These are phyloP conservation scores for Cucurbitaria berberidis DNA, from an alignment of 2,329 filamentous ascomycete species.

Conservation along the genomic window DNA sequence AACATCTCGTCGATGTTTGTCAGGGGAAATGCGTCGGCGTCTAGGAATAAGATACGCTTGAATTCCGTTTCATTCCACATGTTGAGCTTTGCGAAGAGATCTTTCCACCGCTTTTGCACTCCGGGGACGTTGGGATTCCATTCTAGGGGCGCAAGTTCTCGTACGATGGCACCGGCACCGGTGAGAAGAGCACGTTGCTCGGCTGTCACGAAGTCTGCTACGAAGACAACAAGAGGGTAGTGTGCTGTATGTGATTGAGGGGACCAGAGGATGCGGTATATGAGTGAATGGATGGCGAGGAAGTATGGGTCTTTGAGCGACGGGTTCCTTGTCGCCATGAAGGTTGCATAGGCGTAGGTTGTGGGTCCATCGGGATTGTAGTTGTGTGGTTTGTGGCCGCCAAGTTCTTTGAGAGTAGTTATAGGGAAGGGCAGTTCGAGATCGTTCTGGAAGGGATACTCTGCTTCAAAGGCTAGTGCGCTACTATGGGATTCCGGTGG, in stretches of 20 bases:
- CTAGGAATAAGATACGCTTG: slow-evolving; percentile 39
- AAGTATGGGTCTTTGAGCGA: slow-evolving; percentile 46
- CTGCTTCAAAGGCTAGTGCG: slow-evolving; percentile 20
- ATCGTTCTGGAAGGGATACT: slow-evolving; percentile 37
- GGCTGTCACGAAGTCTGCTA: slow-evolving; percentile 39
- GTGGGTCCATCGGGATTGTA: slow-evolving; percentile 22
- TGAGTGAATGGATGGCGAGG: slow-evolving; percentile 41
- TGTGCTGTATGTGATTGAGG: slow-evolving; percentile 30
- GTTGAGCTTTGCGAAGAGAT: slow-evolving; percentile 46
- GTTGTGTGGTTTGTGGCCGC: slow-evolving; percentile 30
- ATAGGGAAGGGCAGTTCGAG: slow-evolving; percentile 32
- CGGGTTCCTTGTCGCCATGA: slow-evolving; percentile 39
- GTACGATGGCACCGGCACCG: slow-evolving; percentile 42
- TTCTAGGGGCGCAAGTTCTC: slow-evolving; percentile 35
- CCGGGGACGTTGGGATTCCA: slow-evolving; percentile 35
- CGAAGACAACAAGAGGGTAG: slow-evolving; percentile 43
- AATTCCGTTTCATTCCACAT: slow-evolving; percentile 46
- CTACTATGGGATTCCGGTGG: background rate
- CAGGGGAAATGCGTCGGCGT: slow-evolving; percentile 44
- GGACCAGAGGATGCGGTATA: slow-evolving; percentile 44
- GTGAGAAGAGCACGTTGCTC: slow-evolving; percentile 39
- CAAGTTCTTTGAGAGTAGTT: slow-evolving; percentile 19
- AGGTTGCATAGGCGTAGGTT: slow-evolving; percentile 40
- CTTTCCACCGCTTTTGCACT: slow-evolving; percentile 37
- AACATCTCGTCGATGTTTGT: slow-evolving; percentile 41